Percentiles rank a stretch among this genome's conserved stretches.
These are phyloP conservation scores for Madurella fahalii DNA, from an alignment of 2,329 filamentous ascomycete species.

Conservation along the genomic window DNA sequence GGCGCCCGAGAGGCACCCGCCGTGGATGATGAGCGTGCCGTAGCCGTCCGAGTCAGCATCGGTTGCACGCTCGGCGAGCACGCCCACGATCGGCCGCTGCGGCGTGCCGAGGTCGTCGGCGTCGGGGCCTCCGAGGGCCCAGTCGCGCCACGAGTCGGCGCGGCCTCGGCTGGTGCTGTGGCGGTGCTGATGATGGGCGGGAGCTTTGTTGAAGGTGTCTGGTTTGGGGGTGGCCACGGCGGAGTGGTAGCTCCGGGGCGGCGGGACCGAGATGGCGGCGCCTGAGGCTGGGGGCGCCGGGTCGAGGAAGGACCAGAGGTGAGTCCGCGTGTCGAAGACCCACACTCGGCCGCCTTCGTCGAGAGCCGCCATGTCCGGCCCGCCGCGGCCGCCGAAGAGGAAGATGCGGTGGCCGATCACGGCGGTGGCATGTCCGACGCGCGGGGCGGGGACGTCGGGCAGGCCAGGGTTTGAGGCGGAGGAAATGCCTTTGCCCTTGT, in stretches of 20 bases:
- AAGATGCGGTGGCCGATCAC: slow-evolving; percentile 68
- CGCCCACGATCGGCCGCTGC: slow-evolving; percentile 56
- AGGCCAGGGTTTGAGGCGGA: slow-evolving; percentile 25
- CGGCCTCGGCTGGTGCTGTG: slow-evolving; percentile 16
- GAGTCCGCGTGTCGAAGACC: slow-evolving; percentile 64
- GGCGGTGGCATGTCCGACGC: slow-evolving; percentile 69
- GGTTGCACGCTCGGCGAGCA: slow-evolving; percentile 53
- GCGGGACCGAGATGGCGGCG: slow-evolving; percentile 39
- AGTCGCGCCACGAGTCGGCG: slow-evolving; percentile 49
- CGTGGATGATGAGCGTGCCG: slow-evolving; percentile 71
- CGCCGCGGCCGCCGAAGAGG: slow-evolving; percentile 75
- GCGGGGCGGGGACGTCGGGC: slow-evolving; percentile 56
- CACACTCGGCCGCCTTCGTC: slow-evolving; percentile 73
- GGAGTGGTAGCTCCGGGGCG: slow-evolving; percentile 67
- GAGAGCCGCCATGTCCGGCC: slow-evolving; percentile 63
- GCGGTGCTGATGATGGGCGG: slow-evolving; percentile 30
- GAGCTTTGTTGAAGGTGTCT: slow-evolving; percentile 39
- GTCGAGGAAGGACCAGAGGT: slow-evolving; percentile 61
- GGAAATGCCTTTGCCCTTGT: slow-evolving; percentile 41
- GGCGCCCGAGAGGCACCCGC: slow-evolving; percentile 63
- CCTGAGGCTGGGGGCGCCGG: slow-evolving; percentile 44
- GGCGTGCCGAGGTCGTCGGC: slow-evolving; percentile 48
- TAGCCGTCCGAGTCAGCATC: slow-evolving; percentile 60
- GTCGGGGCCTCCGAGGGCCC: slow-evolving; percentile 50
- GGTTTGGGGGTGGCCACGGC: slow-evolving; percentile 56